A percentile compares a stretch with the other conserved stretches of the same genome.
Conservation (phyloP, 2,329 filamentous ascomycete genomes). For the Dactylellina leptospora region DNA sequence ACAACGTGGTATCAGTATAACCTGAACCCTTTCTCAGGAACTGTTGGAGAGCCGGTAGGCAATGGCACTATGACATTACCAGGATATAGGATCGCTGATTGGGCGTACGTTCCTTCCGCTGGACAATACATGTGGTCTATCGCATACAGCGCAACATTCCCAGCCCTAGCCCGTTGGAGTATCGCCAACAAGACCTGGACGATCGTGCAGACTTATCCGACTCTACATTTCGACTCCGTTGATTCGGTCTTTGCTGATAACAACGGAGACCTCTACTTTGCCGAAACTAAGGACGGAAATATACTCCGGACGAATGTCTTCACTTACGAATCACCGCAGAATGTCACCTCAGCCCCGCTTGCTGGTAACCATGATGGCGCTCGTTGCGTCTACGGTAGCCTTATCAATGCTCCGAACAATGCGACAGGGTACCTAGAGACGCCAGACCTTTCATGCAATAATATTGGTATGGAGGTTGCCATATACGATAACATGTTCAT, state of each 20-base stretch:
- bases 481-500: background rate
- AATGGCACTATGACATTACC: background rate
- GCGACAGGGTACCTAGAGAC: background rate
- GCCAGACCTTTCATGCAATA: background rate
- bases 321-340: background rate
- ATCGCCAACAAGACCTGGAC: background rate
- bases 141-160: background rate
- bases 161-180: background rate
- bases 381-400: background rate
- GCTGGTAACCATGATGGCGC: background rate
- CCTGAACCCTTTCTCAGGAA: slow-evolving; percentile 1
- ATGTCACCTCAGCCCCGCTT: background rate
- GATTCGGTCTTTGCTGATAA: slow-evolving; percentile 1
- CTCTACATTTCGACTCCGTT: background rate
- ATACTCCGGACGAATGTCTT: background rate
- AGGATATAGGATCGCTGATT: background rate
- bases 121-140: background rate
- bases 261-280: background rate
- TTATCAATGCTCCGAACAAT: background rate
- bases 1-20: slow-evolving; percentile 6
- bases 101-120: slow-evolving; percentile 7
- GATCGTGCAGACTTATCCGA: background rate
- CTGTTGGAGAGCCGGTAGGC: background rate
- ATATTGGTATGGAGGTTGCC: background rate
- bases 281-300: background rate